Evolutionary conservation across 73 alveolate genomes (phyloP).

Genomic region (Stentor roeselii): DNA sequence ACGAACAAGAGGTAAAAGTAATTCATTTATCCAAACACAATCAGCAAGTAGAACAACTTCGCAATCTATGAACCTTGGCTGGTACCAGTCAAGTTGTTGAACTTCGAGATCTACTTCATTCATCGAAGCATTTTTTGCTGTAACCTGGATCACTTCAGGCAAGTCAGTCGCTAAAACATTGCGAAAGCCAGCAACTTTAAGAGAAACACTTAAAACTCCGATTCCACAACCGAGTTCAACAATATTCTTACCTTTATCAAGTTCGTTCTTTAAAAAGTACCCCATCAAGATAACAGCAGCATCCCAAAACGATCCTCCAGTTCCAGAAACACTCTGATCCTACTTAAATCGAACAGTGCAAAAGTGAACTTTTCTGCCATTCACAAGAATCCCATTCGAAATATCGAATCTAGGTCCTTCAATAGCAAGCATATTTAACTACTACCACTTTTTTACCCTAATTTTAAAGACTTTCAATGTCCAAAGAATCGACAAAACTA

Average conservation of each 20-base stretch:
- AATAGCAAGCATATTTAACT: conserved; percentile 9
- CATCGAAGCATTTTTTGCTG: background rate
- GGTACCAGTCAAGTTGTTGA: background rate
- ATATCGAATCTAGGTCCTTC: conserved; percentile 13
- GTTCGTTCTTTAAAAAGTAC: background rate
- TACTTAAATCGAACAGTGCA: background rate
- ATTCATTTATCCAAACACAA: background rate
- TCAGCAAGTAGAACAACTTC: background rate
- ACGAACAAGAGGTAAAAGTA: background rate
- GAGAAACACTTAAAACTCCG: background rate
- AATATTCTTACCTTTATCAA: background rate
- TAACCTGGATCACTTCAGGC: background rate
- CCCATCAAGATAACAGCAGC: background rate
- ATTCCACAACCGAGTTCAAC: conserved; percentile 2
- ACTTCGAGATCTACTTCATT: background rate
- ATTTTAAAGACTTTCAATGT: background rate
- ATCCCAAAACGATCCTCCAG: conserved; percentile 25
- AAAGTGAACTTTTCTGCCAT: background rate
- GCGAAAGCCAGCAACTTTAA: background rate
- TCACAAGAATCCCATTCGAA: background rate
- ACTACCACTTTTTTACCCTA: conserved; percentile 2
- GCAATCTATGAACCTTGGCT: background rate
- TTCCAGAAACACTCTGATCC: background rate
- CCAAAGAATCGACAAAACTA: conserved; percentile 1
- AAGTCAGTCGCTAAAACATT: background rate